Percentiles rank a stretch among this genome's conserved stretches.
Conservation (phyloP, 345 rosid species). For the Sapria himalayana region DNA sequence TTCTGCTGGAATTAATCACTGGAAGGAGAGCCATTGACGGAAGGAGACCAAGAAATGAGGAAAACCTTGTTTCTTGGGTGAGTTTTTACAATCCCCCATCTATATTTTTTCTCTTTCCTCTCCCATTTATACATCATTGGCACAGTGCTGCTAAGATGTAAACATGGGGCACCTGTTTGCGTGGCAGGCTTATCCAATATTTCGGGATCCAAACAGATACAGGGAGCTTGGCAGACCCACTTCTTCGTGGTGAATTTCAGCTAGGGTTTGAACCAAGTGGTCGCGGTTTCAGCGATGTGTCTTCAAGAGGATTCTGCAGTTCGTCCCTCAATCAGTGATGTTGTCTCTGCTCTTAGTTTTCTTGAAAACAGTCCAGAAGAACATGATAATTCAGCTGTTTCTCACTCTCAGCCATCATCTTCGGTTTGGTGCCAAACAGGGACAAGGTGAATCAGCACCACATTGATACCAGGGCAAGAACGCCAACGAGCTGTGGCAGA, state of each 20-base stretch:
- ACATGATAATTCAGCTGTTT: not conserved
- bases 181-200: slow-evolving; percentile 50
- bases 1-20: slow-evolving; percentile 71
- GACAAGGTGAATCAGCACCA: not conserved
- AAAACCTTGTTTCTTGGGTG: slow-evolving; percentile 79
- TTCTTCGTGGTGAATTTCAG: slow-evolving; percentile 41
- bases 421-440: not conserved
- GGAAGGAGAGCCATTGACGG: slow-evolving; percentile 73
- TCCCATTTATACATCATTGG: too few relatives aligned
- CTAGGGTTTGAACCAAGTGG: slow-evolving; percentile 69
- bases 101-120: not conserved
- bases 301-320: slow-evolving; percentile 76
- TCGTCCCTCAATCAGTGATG: slow-evolving; percentile 66
- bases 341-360: slow-evolving; percentile 74
- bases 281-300: slow-evolving; percentile 84
- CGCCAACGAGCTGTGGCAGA: slow-evolving; percentile 42
- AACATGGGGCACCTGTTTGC: too few relatives aligned
- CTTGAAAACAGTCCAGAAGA: slow-evolving; percentile 19
- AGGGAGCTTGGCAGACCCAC: slow-evolving; percentile 50
- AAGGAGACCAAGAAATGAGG: slow-evolving; percentile 48
- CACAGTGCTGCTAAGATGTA: too few relatives aligned
- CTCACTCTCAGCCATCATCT: not conserved
- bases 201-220: slow-evolving; percentile 65
- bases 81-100: slow-evolving; percentile 8
- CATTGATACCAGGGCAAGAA: slow-evolving; percentile 15